Evolutionary conservation across 352 stramenopile genomes (phyloP).

Genomic region (Phytophthora multivora): DNA sequence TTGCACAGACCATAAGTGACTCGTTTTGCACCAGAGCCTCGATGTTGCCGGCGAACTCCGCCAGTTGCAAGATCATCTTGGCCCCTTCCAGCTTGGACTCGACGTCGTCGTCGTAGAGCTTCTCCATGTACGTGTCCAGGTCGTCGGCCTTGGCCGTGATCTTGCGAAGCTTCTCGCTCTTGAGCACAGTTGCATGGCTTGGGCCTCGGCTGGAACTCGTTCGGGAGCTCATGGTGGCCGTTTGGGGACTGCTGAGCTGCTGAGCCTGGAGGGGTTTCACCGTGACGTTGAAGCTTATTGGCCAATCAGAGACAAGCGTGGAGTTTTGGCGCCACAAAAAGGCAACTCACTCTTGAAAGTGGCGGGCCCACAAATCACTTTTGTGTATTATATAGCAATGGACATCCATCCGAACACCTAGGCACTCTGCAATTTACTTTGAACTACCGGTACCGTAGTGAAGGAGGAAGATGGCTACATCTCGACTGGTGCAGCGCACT

Average conservation of each 20-base stretch:
- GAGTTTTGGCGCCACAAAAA: slow-evolving; percentile 22
- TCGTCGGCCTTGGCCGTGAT: slow-evolving; percentile 70
- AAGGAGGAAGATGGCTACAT: slow-evolving; percentile 40
- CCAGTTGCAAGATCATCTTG: slow-evolving; percentile 92
- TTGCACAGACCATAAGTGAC: slow-evolving; percentile 86
- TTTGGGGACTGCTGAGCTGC: slow-evolving; percentile 15
- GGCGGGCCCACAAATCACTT: too few species aligned
- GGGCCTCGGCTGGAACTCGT: slow-evolving; percentile 28
- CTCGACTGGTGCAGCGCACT: slow-evolving; percentile 67
- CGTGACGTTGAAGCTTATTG: slow-evolving; percentile 28
- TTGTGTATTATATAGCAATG: too few species aligned
- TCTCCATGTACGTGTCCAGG: slow-evolving; percentile 94
- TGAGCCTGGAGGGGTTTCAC: slow-evolving; percentile 27
- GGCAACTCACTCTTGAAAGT: slow-evolving; percentile 3
- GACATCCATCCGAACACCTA: too few species aligned
- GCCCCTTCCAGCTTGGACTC: slow-evolving; percentile 88
- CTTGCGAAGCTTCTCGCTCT: slow-evolving; percentile 51
- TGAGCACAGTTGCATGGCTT: slow-evolving; percentile 12
- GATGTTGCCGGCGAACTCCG: slow-evolving; percentile 89
- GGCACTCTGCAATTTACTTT: slow-evolving; percentile 16
- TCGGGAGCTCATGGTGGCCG: slow-evolving; percentile 30
- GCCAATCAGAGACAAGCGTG: slow-evolving; percentile 7
- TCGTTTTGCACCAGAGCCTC: slow-evolving; percentile 94
- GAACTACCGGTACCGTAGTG: too few species aligned
- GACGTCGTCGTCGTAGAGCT: slow-evolving; percentile 92